phyloP scores from a whole-genome alignment of 768 basidiomycete genomes.

The Gymnopilus junonius region DNA sequence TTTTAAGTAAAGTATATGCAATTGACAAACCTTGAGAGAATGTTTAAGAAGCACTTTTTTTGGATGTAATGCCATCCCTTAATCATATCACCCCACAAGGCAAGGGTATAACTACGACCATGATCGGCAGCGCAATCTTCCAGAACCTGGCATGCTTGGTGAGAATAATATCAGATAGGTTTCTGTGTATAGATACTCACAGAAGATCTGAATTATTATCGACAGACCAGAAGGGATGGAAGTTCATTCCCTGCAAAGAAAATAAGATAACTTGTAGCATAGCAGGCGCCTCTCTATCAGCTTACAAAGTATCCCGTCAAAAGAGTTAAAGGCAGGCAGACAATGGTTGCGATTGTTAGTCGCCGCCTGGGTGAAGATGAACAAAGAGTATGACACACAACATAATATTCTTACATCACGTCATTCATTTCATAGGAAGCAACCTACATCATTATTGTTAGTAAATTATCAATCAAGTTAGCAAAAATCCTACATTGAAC shows the following conservation, averaged over 20 bases:
- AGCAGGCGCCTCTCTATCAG: not conserved
- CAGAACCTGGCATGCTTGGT: constrained; percentile 54
- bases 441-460: constrained; percentile 50
- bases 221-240: constrained; percentile 53
- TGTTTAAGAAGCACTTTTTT: constrained; percentile 41
- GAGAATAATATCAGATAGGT: not conserved
- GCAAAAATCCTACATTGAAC: constrained; percentile 59
- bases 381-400: not conserved
- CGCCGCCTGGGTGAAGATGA: constrained; percentile 48
- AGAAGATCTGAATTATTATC: constrained; percentile 48
- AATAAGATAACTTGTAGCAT: not conserved
- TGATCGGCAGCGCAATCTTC: constrained; percentile 64
- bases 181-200: constrained; percentile 18
- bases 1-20: not conserved
- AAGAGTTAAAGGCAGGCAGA: constrained; percentile 71
- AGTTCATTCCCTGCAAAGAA: constrained; percentile 67
- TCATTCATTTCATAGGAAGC: constrained; percentile 78
- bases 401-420: constrained; percentile 55
- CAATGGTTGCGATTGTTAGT: constrained; percentile 69
- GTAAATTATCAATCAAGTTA: not conserved
- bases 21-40: constrained; percentile 32
- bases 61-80: constrained; percentile 48
- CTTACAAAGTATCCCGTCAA: constrained; percentile 70
- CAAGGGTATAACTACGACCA: constrained; percentile 57
- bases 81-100: constrained; percentile 54